A percentile compares a stretch with the other conserved stretches of the same genome.
Conservation (phyloP, 805 yeast genomes). For the Saturnispora serradocipensis region DNA sequence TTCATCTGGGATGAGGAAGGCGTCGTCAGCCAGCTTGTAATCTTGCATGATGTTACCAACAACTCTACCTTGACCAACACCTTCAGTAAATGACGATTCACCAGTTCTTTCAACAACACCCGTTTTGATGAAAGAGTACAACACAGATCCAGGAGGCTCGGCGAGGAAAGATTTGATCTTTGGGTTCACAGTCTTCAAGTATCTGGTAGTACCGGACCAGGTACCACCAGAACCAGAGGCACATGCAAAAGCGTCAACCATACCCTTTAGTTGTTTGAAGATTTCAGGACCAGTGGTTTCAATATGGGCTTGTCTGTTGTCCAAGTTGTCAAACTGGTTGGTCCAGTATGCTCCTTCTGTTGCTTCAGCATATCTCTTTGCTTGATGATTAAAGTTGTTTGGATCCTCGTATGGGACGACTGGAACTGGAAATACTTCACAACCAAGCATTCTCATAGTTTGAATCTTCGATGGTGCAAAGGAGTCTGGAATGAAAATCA, state of each 20-base stretch:
- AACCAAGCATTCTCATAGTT: constrained; percentile 66
- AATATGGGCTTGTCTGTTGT: constrained; percentile 83
- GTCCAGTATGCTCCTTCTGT: constrained; percentile 85
- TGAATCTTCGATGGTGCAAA: constrained; percentile 77
- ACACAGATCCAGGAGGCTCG: constrained; percentile 89
- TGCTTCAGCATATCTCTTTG: constrained; percentile 71
- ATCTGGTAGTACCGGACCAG: constrained; percentile 76
- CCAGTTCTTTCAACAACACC: constrained; percentile 71
- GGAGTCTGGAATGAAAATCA: constrained; percentile 88
- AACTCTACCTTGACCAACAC: constrained; percentile 92
- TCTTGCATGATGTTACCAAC: constrained; percentile 75
- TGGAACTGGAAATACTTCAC: constrained; percentile 84
- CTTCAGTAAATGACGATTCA: constrained; percentile 77
- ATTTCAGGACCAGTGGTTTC: constrained; percentile 92
- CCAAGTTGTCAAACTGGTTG: constrained; percentile 83
- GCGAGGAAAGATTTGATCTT: constrained; percentile 61
- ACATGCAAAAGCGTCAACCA: constrained; percentile 80
- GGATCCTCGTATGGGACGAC: constrained; percentile 80
- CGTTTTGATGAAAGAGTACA: constrained; percentile 67
- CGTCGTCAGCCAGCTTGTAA: constrained; percentile 67
- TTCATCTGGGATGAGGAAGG: constrained; percentile 68
- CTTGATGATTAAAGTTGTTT: constrained; percentile 79
- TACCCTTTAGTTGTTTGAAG: constrained; percentile 76
- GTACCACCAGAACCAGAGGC: constrained; percentile 94
- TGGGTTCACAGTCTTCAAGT: constrained; percentile 61